A percentile compares a stretch with the other conserved stretches of the same genome.
Evolutionary conservation across 495 filamentous ascomycete genomes (phyloP).

Genomic region (Penicillium silybi): DNA sequence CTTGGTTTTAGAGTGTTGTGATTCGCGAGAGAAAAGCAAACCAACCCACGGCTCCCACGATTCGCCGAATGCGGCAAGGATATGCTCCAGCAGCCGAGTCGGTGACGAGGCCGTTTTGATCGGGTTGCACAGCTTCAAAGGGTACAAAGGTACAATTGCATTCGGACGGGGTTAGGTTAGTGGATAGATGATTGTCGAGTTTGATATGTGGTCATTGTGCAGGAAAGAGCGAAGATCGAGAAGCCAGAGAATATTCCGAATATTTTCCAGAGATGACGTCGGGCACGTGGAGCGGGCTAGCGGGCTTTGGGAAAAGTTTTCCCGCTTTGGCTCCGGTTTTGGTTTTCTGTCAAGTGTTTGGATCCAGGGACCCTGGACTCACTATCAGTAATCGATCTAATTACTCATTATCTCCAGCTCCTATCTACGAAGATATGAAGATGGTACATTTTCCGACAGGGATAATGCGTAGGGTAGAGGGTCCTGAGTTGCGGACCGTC

Average conservation of each 20-base stretch:
- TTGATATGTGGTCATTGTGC: neutral
- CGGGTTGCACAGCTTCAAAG: neutral
- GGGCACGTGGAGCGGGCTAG: slow-evolving; percentile 2
- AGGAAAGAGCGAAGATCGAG: neutral
- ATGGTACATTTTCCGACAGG: neutral
- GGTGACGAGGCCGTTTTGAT: neutral
- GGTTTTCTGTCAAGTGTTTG: neutral
- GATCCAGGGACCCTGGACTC: neutral
- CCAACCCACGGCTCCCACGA: neutral
- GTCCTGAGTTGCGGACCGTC: neutral
- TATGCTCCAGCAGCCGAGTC: neutral
- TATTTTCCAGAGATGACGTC: slow-evolving; percentile 5
- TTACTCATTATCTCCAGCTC: neutral
- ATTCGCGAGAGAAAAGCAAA: slow-evolving; percentile 2
- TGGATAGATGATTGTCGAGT: neutral
- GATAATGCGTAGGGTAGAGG: neutral
- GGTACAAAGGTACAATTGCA: neutral
- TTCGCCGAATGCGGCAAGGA: slow-evolving; percentile 13
- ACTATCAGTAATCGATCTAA: neutral
- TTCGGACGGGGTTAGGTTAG: neutral
- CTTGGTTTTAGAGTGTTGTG: neutral
- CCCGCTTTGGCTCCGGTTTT: neutral
- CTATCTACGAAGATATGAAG: neutral
- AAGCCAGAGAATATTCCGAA: neutral
- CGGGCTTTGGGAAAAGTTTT: neutral